These are phyloP conservation scores for Hymenoscyphus infarciens DNA, from an alignment of 2,329 filamentous ascomycete species.

Conservation along the genomic window DNA sequence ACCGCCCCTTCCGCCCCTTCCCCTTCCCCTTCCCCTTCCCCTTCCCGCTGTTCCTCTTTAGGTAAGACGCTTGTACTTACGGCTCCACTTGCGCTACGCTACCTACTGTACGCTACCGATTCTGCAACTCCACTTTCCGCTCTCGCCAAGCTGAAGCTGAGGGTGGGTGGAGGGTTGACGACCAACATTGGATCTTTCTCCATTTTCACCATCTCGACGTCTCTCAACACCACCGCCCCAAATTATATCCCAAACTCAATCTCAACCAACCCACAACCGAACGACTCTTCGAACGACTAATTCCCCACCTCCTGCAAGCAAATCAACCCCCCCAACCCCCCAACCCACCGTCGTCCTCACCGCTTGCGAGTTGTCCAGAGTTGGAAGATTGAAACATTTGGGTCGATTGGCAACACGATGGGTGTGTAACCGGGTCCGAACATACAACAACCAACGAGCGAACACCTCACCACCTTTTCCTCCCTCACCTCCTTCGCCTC, in stretches of 20 bases:
- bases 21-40: background rate
- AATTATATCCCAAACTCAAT: background rate
- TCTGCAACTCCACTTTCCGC: background rate
- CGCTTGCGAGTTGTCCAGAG: background rate
- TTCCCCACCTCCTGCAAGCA: background rate
- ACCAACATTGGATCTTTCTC: too few relatives aligned
- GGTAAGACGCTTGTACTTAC: background rate
- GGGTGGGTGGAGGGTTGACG: too few relatives aligned
- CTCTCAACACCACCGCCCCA: background rate
- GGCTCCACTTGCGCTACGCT: background rate
- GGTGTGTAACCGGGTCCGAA: conserved; percentile 1
- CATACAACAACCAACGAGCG: background rate
- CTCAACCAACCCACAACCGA: background rate
- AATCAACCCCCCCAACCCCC: too few relatives aligned
- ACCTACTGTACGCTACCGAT: background rate
- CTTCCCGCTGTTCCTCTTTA: background rate
- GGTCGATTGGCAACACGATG: background rate
- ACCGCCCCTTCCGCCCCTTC: background rate
- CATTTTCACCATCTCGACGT: background rate
- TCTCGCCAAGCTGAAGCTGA: background rate
- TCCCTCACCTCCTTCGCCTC: background rate
- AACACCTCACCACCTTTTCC: background rate
- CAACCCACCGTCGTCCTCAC: background rate
- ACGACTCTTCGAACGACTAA: background rate
- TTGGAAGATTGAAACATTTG: conserved; percentile 3